phyloP scores from a whole-genome alignment of 371 early-diverging fungal species.

The Dichotomocladium elegans region DNA sequence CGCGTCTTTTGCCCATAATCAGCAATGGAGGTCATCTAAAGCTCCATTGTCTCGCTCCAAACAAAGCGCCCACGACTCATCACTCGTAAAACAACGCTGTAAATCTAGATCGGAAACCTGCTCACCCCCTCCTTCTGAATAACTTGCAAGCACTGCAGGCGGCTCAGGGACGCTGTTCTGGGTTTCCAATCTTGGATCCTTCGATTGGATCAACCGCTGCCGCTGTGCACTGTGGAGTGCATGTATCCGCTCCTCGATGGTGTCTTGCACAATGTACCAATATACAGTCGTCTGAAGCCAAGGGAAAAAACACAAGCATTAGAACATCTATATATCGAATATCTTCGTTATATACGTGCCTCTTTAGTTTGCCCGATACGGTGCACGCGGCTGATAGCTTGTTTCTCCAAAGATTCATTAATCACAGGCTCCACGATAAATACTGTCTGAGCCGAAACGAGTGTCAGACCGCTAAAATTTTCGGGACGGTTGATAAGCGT shows the following conservation, averaged over 20 bases:
- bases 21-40: no score
- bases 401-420: slow-evolving; percentile 45
- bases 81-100: slow-evolving; percentile 16
- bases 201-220: background rate
- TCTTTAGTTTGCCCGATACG: slow-evolving; percentile 95
- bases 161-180: background rate
- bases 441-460: slow-evolving; percentile 45
- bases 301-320: slow-evolving; percentile 12
- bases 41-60: background rate
- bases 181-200: no score
- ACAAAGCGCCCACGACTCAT: background rate
- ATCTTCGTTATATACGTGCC: slow-evolving; percentile 43
- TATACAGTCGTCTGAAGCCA: slow-evolving; percentile 19
- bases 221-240: slow-evolving; percentile 21
- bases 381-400: slow-evolving; percentile 85
- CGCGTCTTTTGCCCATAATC: no score
- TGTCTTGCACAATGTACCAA: slow-evolving; percentile 27
- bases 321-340: no score
- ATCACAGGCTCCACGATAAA: slow-evolving; percentile 55
- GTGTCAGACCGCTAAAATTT: slow-evolving; percentile 31
- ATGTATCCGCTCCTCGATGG: slow-evolving; percentile 39
- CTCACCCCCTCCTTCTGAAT: slow-evolving; percentile 18
- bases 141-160: background rate
- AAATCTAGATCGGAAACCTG: slow-evolving; percentile 18
- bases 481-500: no score